These are phyloP conservation scores for Millerago galiae DNA, from an alignment of 805 yeast species.

Conservation along the genomic window DNA sequence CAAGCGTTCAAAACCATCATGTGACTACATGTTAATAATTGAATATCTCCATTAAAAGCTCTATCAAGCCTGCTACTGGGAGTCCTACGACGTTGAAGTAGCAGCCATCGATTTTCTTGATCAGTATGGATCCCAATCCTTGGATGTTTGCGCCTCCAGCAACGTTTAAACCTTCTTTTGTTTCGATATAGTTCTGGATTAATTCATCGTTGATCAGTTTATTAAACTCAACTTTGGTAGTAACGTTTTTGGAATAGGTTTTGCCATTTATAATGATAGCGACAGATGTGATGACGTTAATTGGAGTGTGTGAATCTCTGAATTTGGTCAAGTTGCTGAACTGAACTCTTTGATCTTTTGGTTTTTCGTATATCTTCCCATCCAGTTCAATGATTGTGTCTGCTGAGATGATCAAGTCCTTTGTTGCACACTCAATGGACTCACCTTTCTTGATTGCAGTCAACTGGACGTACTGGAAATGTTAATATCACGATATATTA, in stretches of 20 bases:
- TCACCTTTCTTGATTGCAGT: constrained; percentile 67
- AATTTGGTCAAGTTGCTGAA: constrained; percentile 42
- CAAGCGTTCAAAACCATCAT: neutral
- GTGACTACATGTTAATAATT: neutral
- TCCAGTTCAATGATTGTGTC: constrained; percentile 70
- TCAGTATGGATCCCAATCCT: constrained; percentile 59
- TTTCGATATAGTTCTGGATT: constrained; percentile 53
- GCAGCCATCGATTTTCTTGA: constrained; percentile 68
- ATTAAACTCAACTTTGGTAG: constrained; percentile 37
- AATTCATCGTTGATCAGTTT: constrained; percentile 44
- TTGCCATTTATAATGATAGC: constrained; percentile 29
- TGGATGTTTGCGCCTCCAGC: constrained; percentile 94
- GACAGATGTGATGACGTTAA: constrained; percentile 50
- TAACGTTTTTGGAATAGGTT: constrained; percentile 28
- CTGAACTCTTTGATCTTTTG: constrained; percentile 47
- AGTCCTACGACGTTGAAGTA: constrained; percentile 83
- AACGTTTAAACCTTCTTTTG: constrained; percentile 71
- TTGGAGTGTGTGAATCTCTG: constrained; percentile 37
- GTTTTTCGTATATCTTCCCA: constrained; percentile 72
- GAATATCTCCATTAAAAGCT: constrained; percentile 29
- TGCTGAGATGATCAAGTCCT: constrained; percentile 48
- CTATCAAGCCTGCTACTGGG: constrained; percentile 58
- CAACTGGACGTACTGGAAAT: constrained; percentile 47
- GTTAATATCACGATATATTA: constrained; percentile 2
- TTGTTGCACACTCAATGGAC: constrained; percentile 46